These are phyloP conservation scores for Theobroma grandiflorum DNA, from an alignment of 441 rosid genomes.

Conservation along the genomic window DNA sequence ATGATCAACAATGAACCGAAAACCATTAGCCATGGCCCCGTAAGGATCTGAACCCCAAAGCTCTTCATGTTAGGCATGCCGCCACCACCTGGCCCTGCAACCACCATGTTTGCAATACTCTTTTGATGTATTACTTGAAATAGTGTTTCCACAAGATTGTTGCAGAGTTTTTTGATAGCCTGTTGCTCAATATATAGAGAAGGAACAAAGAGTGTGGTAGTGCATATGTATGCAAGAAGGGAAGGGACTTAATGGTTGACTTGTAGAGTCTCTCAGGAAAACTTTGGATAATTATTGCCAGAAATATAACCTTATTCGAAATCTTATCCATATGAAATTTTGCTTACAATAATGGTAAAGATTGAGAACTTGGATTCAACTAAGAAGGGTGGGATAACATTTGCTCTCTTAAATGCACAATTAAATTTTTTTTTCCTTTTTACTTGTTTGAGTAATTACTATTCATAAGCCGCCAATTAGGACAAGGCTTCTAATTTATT, in stretches of 20 bases:
- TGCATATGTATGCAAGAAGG: neutral
- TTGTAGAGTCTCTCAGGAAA: neutral
- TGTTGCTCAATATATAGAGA: neutral
- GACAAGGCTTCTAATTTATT: neutral
- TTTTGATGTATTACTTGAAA: neutral
- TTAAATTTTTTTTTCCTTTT: too few relatives aligned
- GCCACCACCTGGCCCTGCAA: conserved; percentile 17
- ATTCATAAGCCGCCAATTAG: neutral
- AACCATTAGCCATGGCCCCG: conserved; percentile 71
- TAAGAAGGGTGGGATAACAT: too few relatives aligned
- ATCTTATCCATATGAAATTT: neutral
- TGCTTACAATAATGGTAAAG: neutral
- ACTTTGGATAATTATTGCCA: neutral
- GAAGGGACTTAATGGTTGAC: neutral
- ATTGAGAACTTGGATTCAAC: too few relatives aligned
- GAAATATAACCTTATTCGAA: neutral
- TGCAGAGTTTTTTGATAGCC: neutral
- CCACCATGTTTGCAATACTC: conserved; percentile 5
- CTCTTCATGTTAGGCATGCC: conserved; percentile 39
- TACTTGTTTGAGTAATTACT: neutral
- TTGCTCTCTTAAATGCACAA: too few relatives aligned
- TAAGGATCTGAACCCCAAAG: conserved; percentile 47
- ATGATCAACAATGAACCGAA: conserved; percentile 66
- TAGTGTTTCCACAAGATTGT: neutral
- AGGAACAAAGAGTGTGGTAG: neutral